Evolutionary conservation across 495 filamentous ascomycete species (phyloP).

Genomic region (Talaromyces liani): DNA sequence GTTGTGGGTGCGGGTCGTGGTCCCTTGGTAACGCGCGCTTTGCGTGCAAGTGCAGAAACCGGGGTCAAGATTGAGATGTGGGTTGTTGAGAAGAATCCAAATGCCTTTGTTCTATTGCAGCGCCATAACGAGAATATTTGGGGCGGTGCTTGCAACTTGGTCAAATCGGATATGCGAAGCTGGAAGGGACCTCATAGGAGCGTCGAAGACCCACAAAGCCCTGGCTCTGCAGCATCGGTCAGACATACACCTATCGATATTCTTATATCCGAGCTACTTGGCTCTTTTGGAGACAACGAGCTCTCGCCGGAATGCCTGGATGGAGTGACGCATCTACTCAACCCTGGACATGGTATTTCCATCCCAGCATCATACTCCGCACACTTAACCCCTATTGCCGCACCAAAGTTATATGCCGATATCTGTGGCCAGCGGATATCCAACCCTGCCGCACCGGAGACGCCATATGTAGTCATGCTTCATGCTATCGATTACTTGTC

Average conservation of each 20-base stretch:
- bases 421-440: constrained; percentile 51
- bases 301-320: constrained; percentile 86
- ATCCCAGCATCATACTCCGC: constrained; percentile 91
- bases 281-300: constrained; percentile 88
- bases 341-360: constrained; percentile 74
- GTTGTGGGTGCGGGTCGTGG: constrained; percentile 91
- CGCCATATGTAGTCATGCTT: constrained; percentile 88
- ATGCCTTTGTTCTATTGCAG: constrained; percentile 87
- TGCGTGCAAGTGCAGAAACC: constrained; percentile 69
- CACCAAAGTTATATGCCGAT: constrained; percentile 78
- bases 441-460: constrained; percentile 67
- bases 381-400: constrained; percentile 82
- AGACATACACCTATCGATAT: constrained; percentile 73
- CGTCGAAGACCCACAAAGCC: constrained; percentile 11
- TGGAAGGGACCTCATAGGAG: constrained; percentile 64
- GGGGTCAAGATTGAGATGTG: constrained; percentile 74
- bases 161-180: constrained; percentile 94
- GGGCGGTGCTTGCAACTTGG: constrained; percentile 67
- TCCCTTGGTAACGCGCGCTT: constrained; percentile 77
- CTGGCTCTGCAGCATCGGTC: neutral
- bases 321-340: constrained; percentile 79
- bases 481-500: constrained; percentile 79
- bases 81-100: constrained; percentile 97
- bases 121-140: constrained; percentile 73
- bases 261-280: constrained; percentile 84